phyloP scores from a whole-genome alignment of 1,139 yeast genomes.

The Yamadazyma atmosphaerica region DNA sequence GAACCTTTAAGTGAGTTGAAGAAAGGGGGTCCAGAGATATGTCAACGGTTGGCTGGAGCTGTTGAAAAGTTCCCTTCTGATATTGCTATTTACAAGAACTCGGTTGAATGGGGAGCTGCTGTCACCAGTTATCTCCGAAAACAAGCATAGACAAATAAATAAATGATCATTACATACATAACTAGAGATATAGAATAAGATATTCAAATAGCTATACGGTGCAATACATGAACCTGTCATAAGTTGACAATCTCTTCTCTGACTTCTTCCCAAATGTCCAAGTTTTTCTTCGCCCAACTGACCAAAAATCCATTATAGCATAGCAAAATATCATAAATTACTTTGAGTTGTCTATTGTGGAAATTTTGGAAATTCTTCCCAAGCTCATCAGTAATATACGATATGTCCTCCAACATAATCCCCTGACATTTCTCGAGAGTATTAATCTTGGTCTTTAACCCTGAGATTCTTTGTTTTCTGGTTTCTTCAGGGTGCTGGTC shows the following conservation, averaged over 20 bases:
- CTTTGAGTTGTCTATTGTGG: conserved; percentile 49
- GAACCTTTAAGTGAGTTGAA: conserved; percentile 59
- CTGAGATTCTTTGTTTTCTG: conserved; percentile 55
- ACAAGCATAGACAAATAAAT: conserved; percentile 1
- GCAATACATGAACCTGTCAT: no score
- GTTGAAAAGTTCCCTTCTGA: conserved; percentile 41
- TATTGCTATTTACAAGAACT: conserved; percentile 37
- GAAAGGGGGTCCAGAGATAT: conserved; percentile 49
- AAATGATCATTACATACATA: not conserved
- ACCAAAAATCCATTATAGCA: conserved; percentile 60
- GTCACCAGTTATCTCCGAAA: conserved; percentile 29
- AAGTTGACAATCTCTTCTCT: conserved; percentile 38
- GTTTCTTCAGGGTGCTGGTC: conserved; percentile 72
- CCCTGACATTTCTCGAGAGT: conserved; percentile 57
- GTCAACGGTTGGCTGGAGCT: conserved; percentile 41
- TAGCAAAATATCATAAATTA: conserved; percentile 41
- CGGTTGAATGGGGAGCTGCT: conserved; percentile 43
- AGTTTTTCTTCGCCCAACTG: conserved; percentile 70
- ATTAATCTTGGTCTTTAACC: conserved; percentile 52
- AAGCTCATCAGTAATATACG: conserved; percentile 53
- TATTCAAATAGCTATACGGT: no score
- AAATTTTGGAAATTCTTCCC: conserved; percentile 51
- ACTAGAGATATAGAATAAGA: conserved; percentile 1
- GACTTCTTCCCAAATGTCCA: conserved; percentile 75
- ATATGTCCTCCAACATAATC: conserved; percentile 57